A percentile compares a stretch with the other conserved stretches of the same genome.
These are phyloP conservation scores for Gamarada debralockiae DNA, from an alignment of 495 filamentous ascomycete genomes.

Conservation along the genomic window DNA sequence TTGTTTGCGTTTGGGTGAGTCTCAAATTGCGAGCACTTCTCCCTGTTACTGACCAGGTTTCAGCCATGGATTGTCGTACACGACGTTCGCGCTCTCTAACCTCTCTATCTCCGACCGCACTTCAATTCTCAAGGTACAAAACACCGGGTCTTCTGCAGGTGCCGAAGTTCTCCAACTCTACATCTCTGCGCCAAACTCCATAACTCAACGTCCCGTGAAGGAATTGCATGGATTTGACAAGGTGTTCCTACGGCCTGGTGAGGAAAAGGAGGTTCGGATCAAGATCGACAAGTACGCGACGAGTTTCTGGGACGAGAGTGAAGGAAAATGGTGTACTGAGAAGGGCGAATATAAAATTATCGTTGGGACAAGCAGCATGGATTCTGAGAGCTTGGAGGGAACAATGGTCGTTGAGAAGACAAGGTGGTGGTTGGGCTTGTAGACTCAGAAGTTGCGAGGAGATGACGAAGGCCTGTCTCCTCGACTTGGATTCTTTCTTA, in stretches of 20 bases:
- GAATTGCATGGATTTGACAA: conserved; percentile 75
- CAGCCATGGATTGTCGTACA: conserved; percentile 69
- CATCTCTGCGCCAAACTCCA: conserved; percentile 39
- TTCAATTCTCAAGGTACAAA: conserved; percentile 30
- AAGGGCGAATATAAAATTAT: conserved; percentile 28
- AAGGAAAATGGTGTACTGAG: conserved; percentile 28
- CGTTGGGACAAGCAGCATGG: conserved; percentile 28
- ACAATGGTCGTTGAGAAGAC: background rate
- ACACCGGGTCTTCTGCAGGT: conserved; percentile 56
- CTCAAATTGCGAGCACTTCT: background rate
- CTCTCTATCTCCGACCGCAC: conserved; percentile 31
- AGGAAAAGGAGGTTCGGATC: conserved; percentile 55
- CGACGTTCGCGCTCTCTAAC: conserved; percentile 57
- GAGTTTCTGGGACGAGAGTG: conserved; percentile 32
- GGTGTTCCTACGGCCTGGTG: conserved; percentile 58
- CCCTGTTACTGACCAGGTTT: background rate
- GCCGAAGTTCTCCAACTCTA: conserved; percentile 58
- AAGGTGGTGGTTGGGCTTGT: conserved; percentile 7
- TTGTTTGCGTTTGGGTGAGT: conserved; percentile 60
- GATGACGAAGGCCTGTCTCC: too few species aligned
- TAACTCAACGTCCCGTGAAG: conserved; percentile 56
- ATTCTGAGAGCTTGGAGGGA: conserved; percentile 18
- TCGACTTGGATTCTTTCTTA: too few species aligned
- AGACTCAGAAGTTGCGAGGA: background rate
- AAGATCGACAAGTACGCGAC: conserved; percentile 47